phyloP scores from a whole-genome alignment of 495 filamentous ascomycete genomes.

The Chaetomium fimeti region DNA sequence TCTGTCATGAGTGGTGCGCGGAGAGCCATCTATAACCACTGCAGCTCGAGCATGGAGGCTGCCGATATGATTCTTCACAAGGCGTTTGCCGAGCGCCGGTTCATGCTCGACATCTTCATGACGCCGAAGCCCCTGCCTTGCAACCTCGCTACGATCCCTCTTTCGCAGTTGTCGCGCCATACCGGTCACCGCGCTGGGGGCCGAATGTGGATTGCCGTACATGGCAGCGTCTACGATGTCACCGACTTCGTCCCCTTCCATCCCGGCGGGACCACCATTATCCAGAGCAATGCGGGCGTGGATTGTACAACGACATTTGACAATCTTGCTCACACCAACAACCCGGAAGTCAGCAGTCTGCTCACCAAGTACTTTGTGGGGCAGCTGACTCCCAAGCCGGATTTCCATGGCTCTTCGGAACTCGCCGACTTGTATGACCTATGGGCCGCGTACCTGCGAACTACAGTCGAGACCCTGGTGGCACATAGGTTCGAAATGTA shows the following conservation, averaged over 20 bases:
- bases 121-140: constrained; percentile 51
- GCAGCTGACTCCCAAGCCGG: constrained; percentile 48
- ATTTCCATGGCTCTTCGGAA: constrained; percentile 43
- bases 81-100: constrained; percentile 52
- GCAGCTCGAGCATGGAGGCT: constrained; percentile 47
- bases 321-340: constrained; percentile 52
- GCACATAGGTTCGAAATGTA: constrained; percentile 53
- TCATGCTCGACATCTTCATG: constrained; percentile 59
- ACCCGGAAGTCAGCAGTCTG: constrained; percentile 50
- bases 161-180: constrained; percentile 49
- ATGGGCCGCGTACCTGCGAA: constrained; percentile 49
- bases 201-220: constrained; percentile 54
- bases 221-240: constrained; percentile 51
- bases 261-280: constrained; percentile 50
- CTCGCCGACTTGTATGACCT: constrained; percentile 45
- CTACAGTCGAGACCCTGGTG: constrained; percentile 48
- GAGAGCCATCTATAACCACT: constrained; percentile 51
- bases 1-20: constrained; percentile 53
- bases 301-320: constrained; percentile 54
- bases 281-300: constrained; percentile 53
- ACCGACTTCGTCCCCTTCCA: constrained; percentile 53
- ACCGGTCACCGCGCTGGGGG: constrained; percentile 50
- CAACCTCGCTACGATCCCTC: constrained; percentile 46
- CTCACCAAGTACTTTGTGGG: constrained; percentile 55
- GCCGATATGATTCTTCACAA: constrained; percentile 49